Evolutionary conservation across 2,329 filamentous ascomycete species (phyloP).

Genomic region (Penicillium sp.): DNA sequence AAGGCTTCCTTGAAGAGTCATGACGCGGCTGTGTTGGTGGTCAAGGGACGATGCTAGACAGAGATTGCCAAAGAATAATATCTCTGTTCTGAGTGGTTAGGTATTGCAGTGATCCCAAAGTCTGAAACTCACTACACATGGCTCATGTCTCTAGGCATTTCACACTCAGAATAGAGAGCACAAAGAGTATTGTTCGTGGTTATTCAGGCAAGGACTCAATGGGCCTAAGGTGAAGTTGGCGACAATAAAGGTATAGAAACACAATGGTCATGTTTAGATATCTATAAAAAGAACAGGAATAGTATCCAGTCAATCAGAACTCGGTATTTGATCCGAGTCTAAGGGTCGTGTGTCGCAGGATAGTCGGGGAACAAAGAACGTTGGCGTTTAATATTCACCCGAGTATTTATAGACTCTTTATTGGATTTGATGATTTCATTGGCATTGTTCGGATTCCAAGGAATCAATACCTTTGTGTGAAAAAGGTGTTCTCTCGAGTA

Average conservation of each 20-base stretch:
- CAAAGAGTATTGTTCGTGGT: neutral
- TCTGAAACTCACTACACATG: neutral
- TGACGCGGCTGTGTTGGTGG: conserved; percentile 34
- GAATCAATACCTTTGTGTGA: neutral
- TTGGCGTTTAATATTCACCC: neutral
- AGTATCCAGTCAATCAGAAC: neutral
- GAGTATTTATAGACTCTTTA: conserved; percentile 1
- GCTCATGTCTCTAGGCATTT: neutral
- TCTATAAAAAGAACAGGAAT: neutral
- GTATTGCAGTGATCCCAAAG: no score
- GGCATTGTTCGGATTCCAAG: neutral
- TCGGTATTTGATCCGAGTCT: neutral
- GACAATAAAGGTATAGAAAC: neutral
- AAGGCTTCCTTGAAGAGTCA: conserved; percentile 28
- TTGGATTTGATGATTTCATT: neutral
- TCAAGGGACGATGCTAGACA: conserved; percentile 19
- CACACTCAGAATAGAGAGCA: neutral
- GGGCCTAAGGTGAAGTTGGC: neutral
- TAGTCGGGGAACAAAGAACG: neutral
- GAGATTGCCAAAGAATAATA: neutral
- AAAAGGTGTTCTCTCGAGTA: neutral
- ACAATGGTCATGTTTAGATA: neutral
- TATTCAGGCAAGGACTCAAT: neutral
- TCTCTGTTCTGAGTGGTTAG: neutral
- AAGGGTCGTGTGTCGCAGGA: neutral